Conservation (phyloP, 1,284 basidiomycete species). For the Thecaphora frezii region DNA sequence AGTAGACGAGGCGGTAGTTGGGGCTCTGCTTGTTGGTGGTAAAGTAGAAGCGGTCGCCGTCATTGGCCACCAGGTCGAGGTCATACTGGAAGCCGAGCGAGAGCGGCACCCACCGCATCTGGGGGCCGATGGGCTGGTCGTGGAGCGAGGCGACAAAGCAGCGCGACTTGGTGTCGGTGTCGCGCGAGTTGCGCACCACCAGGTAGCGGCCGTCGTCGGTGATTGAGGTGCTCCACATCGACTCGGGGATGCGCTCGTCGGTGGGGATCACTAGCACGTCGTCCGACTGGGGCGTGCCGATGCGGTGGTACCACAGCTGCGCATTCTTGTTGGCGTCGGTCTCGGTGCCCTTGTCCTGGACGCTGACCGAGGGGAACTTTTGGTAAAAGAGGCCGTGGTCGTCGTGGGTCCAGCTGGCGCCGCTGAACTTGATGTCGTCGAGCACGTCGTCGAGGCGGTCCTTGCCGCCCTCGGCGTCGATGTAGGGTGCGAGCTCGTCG, state of each 20-base stretch:
- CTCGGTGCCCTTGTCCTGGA: constrained; percentile 52
- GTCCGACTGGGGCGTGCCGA: constrained; percentile 49
- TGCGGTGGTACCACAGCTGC: constrained; percentile 52
- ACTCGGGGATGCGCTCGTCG: constrained; percentile 40
- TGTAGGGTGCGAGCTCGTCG: constrained; percentile 20
- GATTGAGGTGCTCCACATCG: constrained; percentile 47
- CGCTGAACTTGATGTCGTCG: constrained; percentile 52
- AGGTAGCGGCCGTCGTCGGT: constrained; percentile 52
- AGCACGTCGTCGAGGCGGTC: constrained; percentile 48
- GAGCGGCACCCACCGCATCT: constrained; percentile 50
- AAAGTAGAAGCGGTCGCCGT: constrained; percentile 53
- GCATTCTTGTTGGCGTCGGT: constrained; percentile 55
- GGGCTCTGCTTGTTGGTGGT: constrained; percentile 54
- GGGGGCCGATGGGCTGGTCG: constrained; percentile 10
- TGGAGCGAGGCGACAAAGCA: constrained; percentile 41
- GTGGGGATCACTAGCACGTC: constrained; percentile 51
- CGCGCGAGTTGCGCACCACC: constrained; percentile 45
- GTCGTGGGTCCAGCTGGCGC: constrained; percentile 49
- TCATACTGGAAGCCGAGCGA: constrained; percentile 48
- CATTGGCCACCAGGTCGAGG: constrained; percentile 47
- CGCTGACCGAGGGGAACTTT: constrained; percentile 41
- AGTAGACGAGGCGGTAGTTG: constrained; percentile 50
- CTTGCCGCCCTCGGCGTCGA: constrained; percentile 38
- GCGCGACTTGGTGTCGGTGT: constrained; percentile 52
- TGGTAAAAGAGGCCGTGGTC: constrained; percentile 57